Evolutionary conservation across 2,329 filamentous ascomycete species (phyloP).

Genomic region (Monilinia laxa): DNA sequence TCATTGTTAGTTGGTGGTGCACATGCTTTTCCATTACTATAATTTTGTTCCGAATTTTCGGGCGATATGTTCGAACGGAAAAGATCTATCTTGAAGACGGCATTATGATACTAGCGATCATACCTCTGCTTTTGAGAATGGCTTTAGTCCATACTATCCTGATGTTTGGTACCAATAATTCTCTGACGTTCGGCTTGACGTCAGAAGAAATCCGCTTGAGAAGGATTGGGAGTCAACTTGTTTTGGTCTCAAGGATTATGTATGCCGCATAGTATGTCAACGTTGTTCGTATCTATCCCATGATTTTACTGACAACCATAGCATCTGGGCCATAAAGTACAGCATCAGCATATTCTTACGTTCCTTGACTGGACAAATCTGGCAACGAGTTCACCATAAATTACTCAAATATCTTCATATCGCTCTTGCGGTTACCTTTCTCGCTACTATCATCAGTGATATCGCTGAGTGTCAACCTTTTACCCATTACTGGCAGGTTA

Average conservation of each 20-base stretch:
- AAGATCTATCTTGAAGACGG: constrained; percentile 84
- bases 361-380: constrained; percentile 76
- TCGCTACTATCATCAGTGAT: constrained; percentile 75
- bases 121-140: constrained; percentile 83
- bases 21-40: constrained; percentile 78
- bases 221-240: constrained; percentile 74
- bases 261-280: constrained; percentile 80
- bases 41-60: constrained; percentile 74
- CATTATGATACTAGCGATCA: constrained; percentile 74
- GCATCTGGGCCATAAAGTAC: constrained; percentile 87
- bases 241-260: constrained; percentile 76
- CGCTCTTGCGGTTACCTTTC: constrained; percentile 72
- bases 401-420: constrained; percentile 70
- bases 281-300: constrained; percentile 17
- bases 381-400: constrained; percentile 71
- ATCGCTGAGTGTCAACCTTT: constrained; percentile 80
- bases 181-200: constrained; percentile 54
- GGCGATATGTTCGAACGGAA: constrained; percentile 83
- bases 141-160: constrained; percentile 80
- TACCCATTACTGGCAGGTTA: constrained; percentile 71
- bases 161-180: constrained; percentile 89
- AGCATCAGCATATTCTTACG: constrained; percentile 87
- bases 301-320: constrained; percentile 41
- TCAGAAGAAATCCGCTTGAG: constrained; percentile 60
- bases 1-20: constrained; percentile 94